Evolutionary conservation across 148 eudicot genomes (phyloP).

Genomic region (Cornus kousa): DNA sequence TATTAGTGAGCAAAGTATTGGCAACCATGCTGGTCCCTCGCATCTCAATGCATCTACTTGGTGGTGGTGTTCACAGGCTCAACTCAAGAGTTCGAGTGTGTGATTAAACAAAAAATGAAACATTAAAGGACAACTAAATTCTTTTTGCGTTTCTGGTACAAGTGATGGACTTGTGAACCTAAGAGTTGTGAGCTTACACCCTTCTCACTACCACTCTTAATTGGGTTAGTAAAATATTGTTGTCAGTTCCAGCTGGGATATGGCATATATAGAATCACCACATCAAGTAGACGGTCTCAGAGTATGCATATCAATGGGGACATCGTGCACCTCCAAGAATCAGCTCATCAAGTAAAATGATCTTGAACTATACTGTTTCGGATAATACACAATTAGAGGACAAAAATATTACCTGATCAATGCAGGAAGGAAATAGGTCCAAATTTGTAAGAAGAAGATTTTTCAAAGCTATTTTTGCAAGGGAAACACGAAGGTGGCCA

Average conservation of each 20-base stretch:
- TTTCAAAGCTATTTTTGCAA: slow-evolving; percentile 92
- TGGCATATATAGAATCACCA: neutral
- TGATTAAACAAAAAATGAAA: neutral
- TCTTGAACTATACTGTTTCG: neutral
- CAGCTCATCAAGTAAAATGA: neutral
- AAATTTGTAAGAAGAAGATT: slow-evolving; percentile 93
- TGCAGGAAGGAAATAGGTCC: slow-evolving; percentile 98
- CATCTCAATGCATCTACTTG: neutral
- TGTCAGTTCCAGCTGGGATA: neutral
- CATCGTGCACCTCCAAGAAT: neutral
- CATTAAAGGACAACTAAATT: neutral
- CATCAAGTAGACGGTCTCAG: neutral
- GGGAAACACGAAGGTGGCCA: slow-evolving; percentile 84
- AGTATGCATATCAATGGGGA: neutral
- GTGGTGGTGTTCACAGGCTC: neutral
- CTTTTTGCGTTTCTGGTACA: neutral
- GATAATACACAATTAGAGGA: neutral
- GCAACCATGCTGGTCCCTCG: slow-evolving; percentile 8
- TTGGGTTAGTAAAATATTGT: neutral
- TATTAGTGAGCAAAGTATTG: neutral
- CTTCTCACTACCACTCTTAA: neutral
- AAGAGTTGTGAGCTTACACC: neutral
- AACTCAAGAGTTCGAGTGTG: neutral
- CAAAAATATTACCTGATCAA: slow-evolving; percentile 75
- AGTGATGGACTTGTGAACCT: neutral